Evolutionary conservation across 163 green algal genomes (phyloP).

Genomic region (Coccomyxa subellipsoidea): DNA sequence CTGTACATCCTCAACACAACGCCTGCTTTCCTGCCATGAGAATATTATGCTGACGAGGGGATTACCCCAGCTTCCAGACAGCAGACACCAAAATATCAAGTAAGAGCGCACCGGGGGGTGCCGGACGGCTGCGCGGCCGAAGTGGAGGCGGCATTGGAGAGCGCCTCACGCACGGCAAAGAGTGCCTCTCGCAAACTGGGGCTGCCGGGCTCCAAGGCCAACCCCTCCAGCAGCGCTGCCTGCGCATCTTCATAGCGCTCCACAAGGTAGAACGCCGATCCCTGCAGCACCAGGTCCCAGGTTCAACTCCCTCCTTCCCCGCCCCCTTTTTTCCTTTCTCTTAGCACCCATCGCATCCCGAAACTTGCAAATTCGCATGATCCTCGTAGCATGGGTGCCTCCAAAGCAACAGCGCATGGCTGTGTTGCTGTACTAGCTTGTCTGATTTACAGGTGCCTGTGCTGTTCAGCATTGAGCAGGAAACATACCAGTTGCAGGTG

Average conservation of each 20-base stretch:
- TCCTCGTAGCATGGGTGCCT: too few relatives aligned
- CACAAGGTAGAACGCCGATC: constrained; percentile 44
- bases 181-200: constrained; percentile 24
- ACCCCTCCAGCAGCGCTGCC: constrained; percentile 34
- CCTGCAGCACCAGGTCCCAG: constrained; percentile 22
- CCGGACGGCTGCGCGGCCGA: not conserved
- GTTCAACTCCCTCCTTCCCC: not conserved
- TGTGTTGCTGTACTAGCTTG: too few relatives aligned
- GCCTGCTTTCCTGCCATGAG: too few relatives aligned
- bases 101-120: not conserved
- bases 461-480: too few relatives aligned
- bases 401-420: too few relatives aligned
- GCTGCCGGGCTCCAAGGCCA: constrained; percentile 30
- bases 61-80: not conserved
- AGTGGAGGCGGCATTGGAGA: not conserved
- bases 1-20: too few relatives aligned
- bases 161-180: not conserved
- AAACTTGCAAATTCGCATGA: too few relatives aligned
- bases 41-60: too few relatives aligned
- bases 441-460: too few relatives aligned
- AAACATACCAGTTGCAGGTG: not conserved
- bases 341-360: too few relatives aligned
- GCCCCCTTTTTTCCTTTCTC: too few relatives aligned
- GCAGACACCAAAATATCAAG: not conserved
- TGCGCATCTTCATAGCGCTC: constrained; percentile 57